Evolutionary conservation across 257 asterid genomes (phyloP), one percentile per base, ranked within the genome.

Genomic region (Solanum appendiculatum): DNA sequence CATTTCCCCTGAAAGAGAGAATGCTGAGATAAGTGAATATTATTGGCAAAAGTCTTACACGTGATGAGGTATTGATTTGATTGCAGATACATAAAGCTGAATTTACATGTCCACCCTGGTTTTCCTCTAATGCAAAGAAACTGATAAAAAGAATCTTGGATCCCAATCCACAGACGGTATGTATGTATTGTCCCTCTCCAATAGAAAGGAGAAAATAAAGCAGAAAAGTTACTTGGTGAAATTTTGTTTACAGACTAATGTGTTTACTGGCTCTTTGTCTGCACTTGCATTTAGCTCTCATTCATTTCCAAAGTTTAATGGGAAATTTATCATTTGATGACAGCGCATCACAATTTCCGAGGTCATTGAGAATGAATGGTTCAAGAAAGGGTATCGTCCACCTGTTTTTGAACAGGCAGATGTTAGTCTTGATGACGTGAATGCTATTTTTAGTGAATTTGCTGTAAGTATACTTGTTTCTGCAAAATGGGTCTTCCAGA

Each of bases 11-110:
- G 46, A 70, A 85, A 51, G 63, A 37, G 81, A 25, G 48, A 68
- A 85, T 27, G 51, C 33, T 70, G 37, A 64, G 80, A 84, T 64
- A 68, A 56, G 56, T 83, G 74, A 60, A 56, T 56, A 78, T 75
- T 73, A 44, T 86, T 34, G 33, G 27, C n/a, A 81, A 74, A 40
- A 18, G 51, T 72, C 72, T 80, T 15, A 18, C 44, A 18, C 78
- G 9, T 70, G 54, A 86, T 73, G 36, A 73, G 70, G 37, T 36
- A 86, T 89, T 74, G 70, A 86, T 89, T 77, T 81, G 82, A 60
- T 73, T 93, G 92, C 97, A 95, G 99, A 96, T 96, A 88, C 90
- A 88, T 84, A 96, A 97, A 93, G 99, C 99, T 14, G 98, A 97
- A 13, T 96, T 94, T 88, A 86, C 96, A 0, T 95, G 94, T 87